Base-by-base conservation (phyloP, 73 alveolate genomes). In the Blepharisma japonicum region DNA sequence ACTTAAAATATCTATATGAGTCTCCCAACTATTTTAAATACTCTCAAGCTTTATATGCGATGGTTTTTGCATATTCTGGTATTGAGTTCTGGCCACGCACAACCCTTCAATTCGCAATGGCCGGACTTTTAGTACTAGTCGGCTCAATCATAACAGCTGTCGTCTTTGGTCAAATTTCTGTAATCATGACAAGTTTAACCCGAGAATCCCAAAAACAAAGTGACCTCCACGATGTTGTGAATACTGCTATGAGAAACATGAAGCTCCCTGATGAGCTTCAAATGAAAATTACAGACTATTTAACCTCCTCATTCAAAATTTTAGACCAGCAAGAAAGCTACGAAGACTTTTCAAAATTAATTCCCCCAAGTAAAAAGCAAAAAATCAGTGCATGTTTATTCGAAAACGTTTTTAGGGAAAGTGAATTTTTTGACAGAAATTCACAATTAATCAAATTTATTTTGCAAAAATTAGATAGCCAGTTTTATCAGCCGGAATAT, bases 181-280 rank as follows among this genome's bases (percentile, higher is more conserved):
- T 61, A 2, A 61, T 61, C 46, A n/a, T 61, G n/a, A 4, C 14
- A 14, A 25, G 23, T 48, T 39, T 61, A 3, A 25, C 47, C 38
- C 14, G 23, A 61, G 46, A 25, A 8, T 61, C 74, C 46, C 18
- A 20, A n/a, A 61, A 5, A 25, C 23, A 2, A n/a, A 25, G n/a
- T 48, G 50, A 61, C 14, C 47, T 14, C 0, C 74, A 61, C 14
- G 95, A 87, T 55, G 67, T 78, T 7, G 79, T 85, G 23, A 81
- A 83, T 48, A 87, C 91, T 0, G 87, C 95, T 23, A 83, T 87
- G 89, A 87, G 83, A 54, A 87, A 87, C 85, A 71, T 80, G 86
- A 84, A 77, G 66, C 55, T 87, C 6, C 86, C 91, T 3, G 83
- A 84, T 11, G 87, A 78, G 21, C 8, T 87, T 7, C 80, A 87